A percentile compares a stretch with the other conserved stretches of the same genome.
phyloP scores from a whole-genome alignment of 2,329 filamentous ascomycete genomes.

The Emericellopsis cladophorae region DNA sequence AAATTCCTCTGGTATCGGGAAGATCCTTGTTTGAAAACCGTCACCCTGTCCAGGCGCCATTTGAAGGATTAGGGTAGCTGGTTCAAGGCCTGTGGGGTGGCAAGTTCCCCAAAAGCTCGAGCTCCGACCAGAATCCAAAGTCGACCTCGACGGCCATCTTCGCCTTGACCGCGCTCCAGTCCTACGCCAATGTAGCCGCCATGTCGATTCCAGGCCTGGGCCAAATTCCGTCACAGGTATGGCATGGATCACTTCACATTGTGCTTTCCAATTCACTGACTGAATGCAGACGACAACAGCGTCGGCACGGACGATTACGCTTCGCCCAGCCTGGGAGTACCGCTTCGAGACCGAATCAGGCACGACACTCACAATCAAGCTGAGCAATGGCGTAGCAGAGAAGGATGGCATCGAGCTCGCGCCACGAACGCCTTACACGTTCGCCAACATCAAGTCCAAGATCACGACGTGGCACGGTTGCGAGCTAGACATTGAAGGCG shows the following conservation, averaged over 20 bases:
- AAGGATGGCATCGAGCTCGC: constrained; percentile 93
- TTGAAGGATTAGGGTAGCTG: too few relatives aligned
- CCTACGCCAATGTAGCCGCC: constrained; percentile 17
- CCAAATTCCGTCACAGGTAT: constrained; percentile 48
- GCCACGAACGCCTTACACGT: constrained; percentile 64
- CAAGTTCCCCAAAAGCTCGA: background rate
- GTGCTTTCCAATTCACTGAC: constrained; percentile 6
- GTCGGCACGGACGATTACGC: constrained; percentile 31
- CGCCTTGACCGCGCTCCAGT: background rate
- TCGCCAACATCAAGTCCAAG: constrained; percentile 72
- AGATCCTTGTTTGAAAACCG: too few relatives aligned
- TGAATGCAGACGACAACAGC: constrained; percentile 18
- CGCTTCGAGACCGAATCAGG: constrained; percentile 57
- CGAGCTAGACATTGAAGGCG: constrained; percentile 62
- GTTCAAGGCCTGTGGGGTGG: too few relatives aligned
- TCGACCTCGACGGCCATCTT: background rate
- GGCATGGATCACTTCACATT: background rate
- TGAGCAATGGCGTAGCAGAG: constrained; percentile 75
- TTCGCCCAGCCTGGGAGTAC: constrained; percentile 62
- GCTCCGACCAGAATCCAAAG: background rate
- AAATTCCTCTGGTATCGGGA: too few relatives aligned
- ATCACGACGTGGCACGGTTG: constrained; percentile 91
- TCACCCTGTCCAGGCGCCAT: too few relatives aligned
- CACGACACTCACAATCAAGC: constrained; percentile 35
- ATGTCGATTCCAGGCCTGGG: constrained; percentile 70